Evolutionary conservation across 108 stramenopile genomes (phyloP).

Genomic region (Fragilaria radians): DNA sequence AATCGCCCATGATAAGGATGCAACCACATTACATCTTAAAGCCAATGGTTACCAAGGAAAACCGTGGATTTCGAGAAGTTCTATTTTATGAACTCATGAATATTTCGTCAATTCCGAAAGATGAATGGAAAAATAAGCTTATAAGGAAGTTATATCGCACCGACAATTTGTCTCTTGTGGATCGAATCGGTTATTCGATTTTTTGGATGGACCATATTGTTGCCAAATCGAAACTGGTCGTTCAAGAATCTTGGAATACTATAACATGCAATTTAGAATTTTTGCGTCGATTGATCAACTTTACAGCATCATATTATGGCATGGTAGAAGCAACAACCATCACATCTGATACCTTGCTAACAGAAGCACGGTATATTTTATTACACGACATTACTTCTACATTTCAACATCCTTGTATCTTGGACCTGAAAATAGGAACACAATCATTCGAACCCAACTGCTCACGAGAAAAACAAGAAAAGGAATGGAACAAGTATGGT

Average conservation of each 20-base stretch:
- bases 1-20: not conserved
- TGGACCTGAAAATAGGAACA: slow-evolving; percentile 85
- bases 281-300: slow-evolving; percentile 34
- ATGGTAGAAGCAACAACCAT: slow-evolving; percentile 22
- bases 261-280: slow-evolving; percentile 35
- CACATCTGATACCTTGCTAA: not conserved
- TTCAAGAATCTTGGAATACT: slow-evolving; percentile 19
- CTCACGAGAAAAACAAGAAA: slow-evolving; percentile 43
- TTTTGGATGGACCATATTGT: slow-evolving; percentile 18
- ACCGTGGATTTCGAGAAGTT: slow-evolving; percentile 72
- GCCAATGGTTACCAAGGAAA: slow-evolving; percentile 46
- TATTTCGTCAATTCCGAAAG: slow-evolving; percentile 4
- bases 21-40: slow-evolving; percentile 67
- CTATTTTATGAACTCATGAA: slow-evolving; percentile 72
- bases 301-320: slow-evolving; percentile 62
- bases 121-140: not conserved
- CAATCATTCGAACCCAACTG: slow-evolving; percentile 78
- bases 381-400: slow-evolving; percentile 47
- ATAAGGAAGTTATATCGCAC: not conserved
- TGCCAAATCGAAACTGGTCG: slow-evolving; percentile 6
- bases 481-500: slow-evolving; percentile 59
- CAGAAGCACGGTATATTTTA: slow-evolving; percentile 29
- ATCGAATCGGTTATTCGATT: slow-evolving; percentile 1
- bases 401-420: slow-evolving; percentile 61
- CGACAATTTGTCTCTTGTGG: not conserved